Evolutionary conservation across 1,284 basidiomycete genomes (phyloP).

Genomic region (Heterobasidion occidentale): DNA sequence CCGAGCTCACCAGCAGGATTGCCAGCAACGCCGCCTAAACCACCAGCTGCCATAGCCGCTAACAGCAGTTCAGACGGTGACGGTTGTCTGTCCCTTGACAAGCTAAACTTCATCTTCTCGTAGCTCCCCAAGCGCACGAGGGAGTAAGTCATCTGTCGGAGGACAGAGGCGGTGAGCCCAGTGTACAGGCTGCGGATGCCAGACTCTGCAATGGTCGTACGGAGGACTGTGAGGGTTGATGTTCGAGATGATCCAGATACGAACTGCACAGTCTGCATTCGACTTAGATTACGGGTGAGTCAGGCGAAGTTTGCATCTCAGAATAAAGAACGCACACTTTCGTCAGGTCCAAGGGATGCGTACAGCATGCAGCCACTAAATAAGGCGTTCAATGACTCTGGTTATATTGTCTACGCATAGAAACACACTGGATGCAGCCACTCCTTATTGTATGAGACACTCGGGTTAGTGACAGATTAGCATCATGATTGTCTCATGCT

Average conservation of each 20-base stretch:
- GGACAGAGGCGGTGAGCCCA: constrained; percentile 77
- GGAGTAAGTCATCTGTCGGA: constrained; percentile 91
- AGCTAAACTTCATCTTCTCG: constrained; percentile 61
- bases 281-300: constrained; percentile 31
- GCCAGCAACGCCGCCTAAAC: constrained; percentile 71
- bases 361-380: constrained; percentile 79
- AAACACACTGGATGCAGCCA: constrained; percentile 68
- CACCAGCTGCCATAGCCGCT: constrained; percentile 68
- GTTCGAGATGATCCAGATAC: constrained; percentile 34
- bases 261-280: constrained; percentile 67
- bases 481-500: constrained; percentile 14
- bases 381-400: not conserved
- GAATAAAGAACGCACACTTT: constrained; percentile 59
- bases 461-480: not conserved
- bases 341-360: constrained; percentile 80
- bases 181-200: constrained; percentile 74
- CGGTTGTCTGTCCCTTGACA: constrained; percentile 41
- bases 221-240: constrained; percentile 52
- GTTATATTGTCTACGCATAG: constrained; percentile 2
- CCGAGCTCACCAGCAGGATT: constrained; percentile 63
- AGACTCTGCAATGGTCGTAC: constrained; percentile 45
- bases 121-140: constrained; percentile 83
- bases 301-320: not conserved
- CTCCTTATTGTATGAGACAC: constrained; percentile 32
- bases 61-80: constrained; percentile 48